Evolutionary conservation across 148 eudicot genomes (phyloP).

Genomic region (Polygonum maritimum): DNA sequence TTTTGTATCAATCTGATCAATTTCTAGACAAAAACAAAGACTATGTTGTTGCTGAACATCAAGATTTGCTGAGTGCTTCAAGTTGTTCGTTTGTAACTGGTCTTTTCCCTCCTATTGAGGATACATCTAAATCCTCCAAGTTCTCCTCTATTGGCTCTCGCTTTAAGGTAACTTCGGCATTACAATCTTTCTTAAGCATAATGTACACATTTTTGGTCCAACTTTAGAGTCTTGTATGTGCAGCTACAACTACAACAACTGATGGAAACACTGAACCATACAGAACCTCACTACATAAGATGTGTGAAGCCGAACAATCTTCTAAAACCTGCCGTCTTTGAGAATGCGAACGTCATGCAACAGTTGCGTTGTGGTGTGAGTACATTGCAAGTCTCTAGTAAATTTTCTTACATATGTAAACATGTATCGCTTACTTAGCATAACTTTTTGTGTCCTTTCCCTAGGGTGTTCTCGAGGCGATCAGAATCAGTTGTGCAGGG

Average conservation of each 20-base stretch:
- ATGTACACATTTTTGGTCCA: not conserved
- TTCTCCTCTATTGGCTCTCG: constrained; percentile 95
- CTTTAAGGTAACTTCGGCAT: constrained; percentile 49
- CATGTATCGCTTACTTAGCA: not conserved
- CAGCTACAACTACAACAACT: constrained; percentile 89
- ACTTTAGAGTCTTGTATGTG: constrained; percentile 7
- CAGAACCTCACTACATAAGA: constrained; percentile 97
- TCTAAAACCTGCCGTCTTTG: constrained; percentile 88
- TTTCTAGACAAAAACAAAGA: constrained; percentile 97
- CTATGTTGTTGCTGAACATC: constrained; percentile 96
- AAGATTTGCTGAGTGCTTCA: constrained; percentile 83
- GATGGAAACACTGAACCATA: constrained; percentile 91
- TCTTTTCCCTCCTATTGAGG: constrained; percentile 81
- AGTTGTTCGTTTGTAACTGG: constrained; percentile 76
- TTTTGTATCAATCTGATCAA: constrained; percentile 78
- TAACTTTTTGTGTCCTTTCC: constrained; percentile 26
- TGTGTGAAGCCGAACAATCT: constrained; percentile 96
- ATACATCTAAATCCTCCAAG: constrained; percentile 76
- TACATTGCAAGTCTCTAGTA: constrained; percentile 16
- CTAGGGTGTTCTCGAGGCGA: constrained; percentile 98
- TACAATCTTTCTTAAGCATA: not conserved
- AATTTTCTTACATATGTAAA: not conserved
- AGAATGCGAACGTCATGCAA: constrained; percentile 87
- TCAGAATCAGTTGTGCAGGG: constrained; percentile 94
- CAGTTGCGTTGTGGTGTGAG: constrained; percentile 99